Percentiles rank a stretch among this genome's conserved stretches.
These are phyloP conservation scores for Tylopilus orsonianus DNA, from an alignment of 1,284 basidiomycete species.

Conservation along the genomic window DNA sequence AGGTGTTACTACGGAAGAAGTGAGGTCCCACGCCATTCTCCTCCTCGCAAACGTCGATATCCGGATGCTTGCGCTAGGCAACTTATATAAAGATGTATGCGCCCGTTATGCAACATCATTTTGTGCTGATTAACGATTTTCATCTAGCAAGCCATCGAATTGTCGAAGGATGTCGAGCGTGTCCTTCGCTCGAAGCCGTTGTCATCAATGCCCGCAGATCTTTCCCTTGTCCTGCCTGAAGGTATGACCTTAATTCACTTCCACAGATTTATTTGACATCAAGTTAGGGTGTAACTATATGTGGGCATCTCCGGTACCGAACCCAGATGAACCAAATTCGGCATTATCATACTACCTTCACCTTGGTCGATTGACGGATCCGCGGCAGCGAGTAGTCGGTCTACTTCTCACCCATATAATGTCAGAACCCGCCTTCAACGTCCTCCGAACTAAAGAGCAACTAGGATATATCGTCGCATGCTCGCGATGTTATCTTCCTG, in stretches of 20 bases:
- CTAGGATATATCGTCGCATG: constrained; percentile 88
- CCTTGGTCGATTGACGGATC: constrained; percentile 61
- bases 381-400: constrained; percentile 57
- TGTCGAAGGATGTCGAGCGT: constrained; percentile 74
- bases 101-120: constrained; percentile 5
- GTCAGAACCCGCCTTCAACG: constrained; percentile 90
- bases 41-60: constrained; percentile 72
- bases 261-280: constrained; percentile 9
- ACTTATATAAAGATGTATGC: constrained; percentile 77
- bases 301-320: constrained; percentile 73
- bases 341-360: constrained; percentile 80
- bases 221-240: constrained; percentile 67
- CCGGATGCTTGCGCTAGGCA: constrained; percentile 83
- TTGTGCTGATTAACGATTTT: constrained; percentile 6
- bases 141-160: constrained; percentile 67
- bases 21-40: constrained; percentile 65
- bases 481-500: constrained; percentile 53
- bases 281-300: constrained; percentile 66
- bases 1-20: constrained; percentile 50
- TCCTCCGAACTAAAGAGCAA: constrained; percentile 95
- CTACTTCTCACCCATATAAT: constrained; percentile 76
- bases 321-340: constrained; percentile 87
- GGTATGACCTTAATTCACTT: constrained; percentile 41
- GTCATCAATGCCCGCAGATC: constrained; percentile 39
- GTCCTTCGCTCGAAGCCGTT: constrained; percentile 63